phyloP scores from a whole-genome alignment of 2,329 filamentous ascomycete species.

The Alternaria metachromatica region DNA sequence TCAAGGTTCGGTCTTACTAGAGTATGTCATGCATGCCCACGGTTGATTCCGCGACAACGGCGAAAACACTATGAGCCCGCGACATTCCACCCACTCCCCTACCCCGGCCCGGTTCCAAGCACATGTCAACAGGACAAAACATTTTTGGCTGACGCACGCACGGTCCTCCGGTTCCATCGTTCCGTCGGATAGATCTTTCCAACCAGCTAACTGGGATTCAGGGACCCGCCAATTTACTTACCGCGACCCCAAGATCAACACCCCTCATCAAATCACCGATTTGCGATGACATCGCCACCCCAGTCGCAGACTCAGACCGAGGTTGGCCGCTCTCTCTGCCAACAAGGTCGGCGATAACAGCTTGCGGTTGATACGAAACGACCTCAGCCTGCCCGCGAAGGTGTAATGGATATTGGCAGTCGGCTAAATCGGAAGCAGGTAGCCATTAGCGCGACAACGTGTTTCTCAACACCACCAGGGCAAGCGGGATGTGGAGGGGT shows the following conservation, averaged over 20 bases:
- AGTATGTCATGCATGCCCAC: not conserved
- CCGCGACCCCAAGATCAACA: not conserved
- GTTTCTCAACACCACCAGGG: not conserved
- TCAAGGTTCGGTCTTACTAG: not conserved
- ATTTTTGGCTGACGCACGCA: not conserved
- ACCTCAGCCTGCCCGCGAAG: not conserved
- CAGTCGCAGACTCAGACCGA: not conserved
- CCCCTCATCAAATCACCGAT: not conserved
- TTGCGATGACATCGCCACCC: not conserved
- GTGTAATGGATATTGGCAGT: not conserved
- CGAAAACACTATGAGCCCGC: not conserved
- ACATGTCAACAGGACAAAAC: not conserved
- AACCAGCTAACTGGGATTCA: constrained; percentile 1
- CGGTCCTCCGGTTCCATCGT: constrained; percentile 4
- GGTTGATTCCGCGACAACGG: not conserved
- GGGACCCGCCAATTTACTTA: not conserved
- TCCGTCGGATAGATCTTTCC: constrained; percentile 13
- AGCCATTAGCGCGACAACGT: not conserved
- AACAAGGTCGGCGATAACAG: not conserved
- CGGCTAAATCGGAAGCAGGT: not conserved
- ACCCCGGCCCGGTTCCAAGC: not conserved
- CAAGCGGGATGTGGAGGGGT: not conserved
- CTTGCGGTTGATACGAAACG: not conserved
- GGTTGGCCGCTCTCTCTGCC: not conserved
- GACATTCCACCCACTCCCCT: not conserved